Base-by-base conservation (phyloP, 2,329 filamentous ascomycete genomes). In the Neofusicoccum parvum region DNA sequence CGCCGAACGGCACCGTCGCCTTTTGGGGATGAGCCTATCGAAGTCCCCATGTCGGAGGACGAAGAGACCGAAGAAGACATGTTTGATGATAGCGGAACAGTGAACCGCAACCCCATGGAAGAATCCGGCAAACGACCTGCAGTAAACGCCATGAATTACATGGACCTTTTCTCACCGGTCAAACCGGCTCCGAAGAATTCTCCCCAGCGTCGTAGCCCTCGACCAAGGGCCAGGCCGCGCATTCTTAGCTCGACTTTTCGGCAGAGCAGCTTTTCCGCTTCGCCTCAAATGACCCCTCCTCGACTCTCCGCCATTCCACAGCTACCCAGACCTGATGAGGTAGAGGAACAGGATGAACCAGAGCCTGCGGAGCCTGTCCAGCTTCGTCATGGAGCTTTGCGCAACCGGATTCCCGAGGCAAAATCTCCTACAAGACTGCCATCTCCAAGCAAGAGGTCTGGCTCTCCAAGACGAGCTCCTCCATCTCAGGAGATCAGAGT, bases 121-220 rank as follows among this genome's bases (percentile, higher is more conserved):
- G 34, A 17, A 32, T 12, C 51, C 10, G 43, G n/a, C 11, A 36
- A 32, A 27, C 36, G 63, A 12, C 54, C 65, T 23, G 48, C 59
- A 6, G 5, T 63, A 10, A 50, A 53, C 3, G 51, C 45, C 23
- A 37, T 59, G 45, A 65, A 60, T 36, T 67, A 65, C 32, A 53
- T 67, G 65, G 65, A 67, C 14, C 54, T 67, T 7, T 67, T 67
- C 37, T 67, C 65, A 5, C 65, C 65, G 5, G 62, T 67, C 27
- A 67, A 67, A 34, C 49, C 45, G 32, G 17, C 41, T 5, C 59
- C 60, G 10, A 48, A 45, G 12, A 46, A 48, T 7, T 65, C 65
- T 12, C 65, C 60, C 1, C 49, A 59, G 15, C 65, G 65, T 17
- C 59, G 60, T n/a, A 54, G 45, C 32, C 58, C 65, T 5, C 60